Base-by-base conservation (phyloP, 768 basidiomycete genomes). In the Podaxis mareebaensis region DNA sequence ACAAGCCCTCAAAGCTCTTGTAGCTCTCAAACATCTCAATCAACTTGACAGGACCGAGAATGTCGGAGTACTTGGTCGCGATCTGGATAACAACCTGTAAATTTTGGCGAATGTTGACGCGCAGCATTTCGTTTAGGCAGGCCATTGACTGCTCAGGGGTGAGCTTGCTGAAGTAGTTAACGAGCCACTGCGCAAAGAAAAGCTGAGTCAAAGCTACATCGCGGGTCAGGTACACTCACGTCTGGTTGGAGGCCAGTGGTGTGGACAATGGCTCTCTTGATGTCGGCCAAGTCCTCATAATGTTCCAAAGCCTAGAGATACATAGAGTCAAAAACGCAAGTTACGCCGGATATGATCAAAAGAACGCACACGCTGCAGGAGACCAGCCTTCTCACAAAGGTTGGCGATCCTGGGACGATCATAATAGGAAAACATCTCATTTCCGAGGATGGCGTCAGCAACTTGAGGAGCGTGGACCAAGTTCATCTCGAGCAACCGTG, bases 21-120 rank as follows among this genome's bases (percentile, higher is more conserved):
- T 93, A 97, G 48, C 88, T 85, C 76, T 99, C 96, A 65, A 99
- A 99, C 87, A 99, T 91, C 78, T 99, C 97, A 68, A 99, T 98
- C 59, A 99, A 82, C 76, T 96, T 96, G 75, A 97, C 90, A 28
- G 97, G 95, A 1, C 97, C 97, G 55, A 99, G 86, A 61, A 99
- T 91, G 68, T 99, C 97, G 6, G 96, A 98, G 77, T 99, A 99
- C 78, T 99, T 99, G 61, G 96, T 99, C 15, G 96, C 95, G 68
- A 98, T 93, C 76, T 99, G 96, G 61, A 99, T 91, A 55, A 95
- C 97, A 58, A 96, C 86, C 71, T 97, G 95, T 44, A 99, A 81
- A 76, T 99, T 99, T 79, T 99, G 96, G 52, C 96, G 91, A 68
- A 99, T 97, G 77, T 99, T 98, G 68, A 96, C 87, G 52, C 88